phyloP scores from a whole-genome alignment of 176 grass and related monocot genomes.

The Triticum aestivum region DNA sequence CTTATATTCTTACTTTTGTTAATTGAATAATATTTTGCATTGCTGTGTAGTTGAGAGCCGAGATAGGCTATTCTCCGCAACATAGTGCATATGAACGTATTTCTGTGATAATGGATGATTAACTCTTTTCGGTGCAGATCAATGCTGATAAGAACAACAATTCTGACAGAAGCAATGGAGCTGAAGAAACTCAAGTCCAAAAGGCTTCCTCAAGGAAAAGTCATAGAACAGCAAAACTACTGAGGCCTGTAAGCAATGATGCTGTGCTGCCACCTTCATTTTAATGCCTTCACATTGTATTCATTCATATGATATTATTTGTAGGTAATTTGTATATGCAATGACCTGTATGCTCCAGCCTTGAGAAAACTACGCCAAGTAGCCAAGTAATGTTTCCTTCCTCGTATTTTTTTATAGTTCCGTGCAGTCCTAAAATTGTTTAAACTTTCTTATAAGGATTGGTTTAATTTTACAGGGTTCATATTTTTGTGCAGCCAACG shows the following conservation, averaged over 20 bases:
- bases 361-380: constrained; percentile 96
- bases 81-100: constrained; percentile 12
- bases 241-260: constrained; percentile 72
- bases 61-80: background rate
- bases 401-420: background rate
- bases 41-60: background rate
- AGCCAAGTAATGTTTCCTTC: constrained; percentile 73
- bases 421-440: background rate
- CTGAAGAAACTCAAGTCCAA: constrained; percentile 42
- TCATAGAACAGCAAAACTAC: constrained; percentile 61
- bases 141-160: constrained; percentile 72
- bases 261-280: background rate
- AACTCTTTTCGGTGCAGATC: constrained; percentile 44
- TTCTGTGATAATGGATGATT: background rate
- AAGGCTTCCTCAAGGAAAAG: constrained; percentile 70
- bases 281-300: constrained; percentile 18
- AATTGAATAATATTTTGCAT: background rate
- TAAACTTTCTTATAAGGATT: constrained; percentile 27
- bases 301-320: constrained; percentile 27
- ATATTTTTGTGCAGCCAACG: constrained; percentile 78
- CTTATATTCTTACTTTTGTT: background rate
- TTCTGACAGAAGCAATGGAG: constrained; percentile 46
- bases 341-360: constrained; percentile 97
- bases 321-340: constrained; percentile 99
- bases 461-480: constrained; percentile 73